Evolutionary conservation across 768 basidiomycete genomes (phyloP).

Genomic region (Boletus vermiculosoides): DNA sequence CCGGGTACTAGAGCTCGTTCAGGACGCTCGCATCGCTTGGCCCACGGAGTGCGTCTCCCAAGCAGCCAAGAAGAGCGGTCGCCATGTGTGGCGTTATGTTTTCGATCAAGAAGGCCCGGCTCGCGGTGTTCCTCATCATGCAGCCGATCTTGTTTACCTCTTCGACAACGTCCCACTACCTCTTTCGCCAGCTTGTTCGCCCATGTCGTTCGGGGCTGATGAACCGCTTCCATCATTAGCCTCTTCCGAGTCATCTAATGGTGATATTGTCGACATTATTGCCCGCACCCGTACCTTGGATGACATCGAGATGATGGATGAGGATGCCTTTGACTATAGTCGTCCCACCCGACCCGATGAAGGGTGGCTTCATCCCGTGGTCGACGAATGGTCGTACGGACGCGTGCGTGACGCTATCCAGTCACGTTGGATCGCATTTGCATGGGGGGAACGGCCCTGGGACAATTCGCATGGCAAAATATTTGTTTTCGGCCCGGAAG

Average conservation of each 20-base stretch:
- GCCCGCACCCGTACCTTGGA: constrained; percentile 20
- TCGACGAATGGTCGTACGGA: constrained; percentile 64
- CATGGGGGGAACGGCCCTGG: constrained; percentile 74
- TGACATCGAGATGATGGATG: constrained; percentile 30
- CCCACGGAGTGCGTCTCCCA: constrained; percentile 65
- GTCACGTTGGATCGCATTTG: constrained; percentile 72
- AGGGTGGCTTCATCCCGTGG: constrained; percentile 55
- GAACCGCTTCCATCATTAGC: constrained; percentile 30
- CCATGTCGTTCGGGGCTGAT: constrained; percentile 36
- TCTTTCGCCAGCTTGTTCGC: constrained; percentile 33
- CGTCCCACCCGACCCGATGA: constrained; percentile 22
- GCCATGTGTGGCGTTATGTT: constrained; percentile 74
- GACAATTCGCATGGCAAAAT: constrained; percentile 53
- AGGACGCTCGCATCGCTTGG: constrained; percentile 75
- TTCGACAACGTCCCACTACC: constrained; percentile 73
- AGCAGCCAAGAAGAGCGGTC: constrained; percentile 49
- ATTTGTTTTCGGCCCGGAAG: constrained; percentile 80
- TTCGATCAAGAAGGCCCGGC: constrained; percentile 80
- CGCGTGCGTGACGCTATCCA: constrained; percentile 72
- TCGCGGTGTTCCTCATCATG: constrained; percentile 64
- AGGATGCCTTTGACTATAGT: constrained; percentile 18
- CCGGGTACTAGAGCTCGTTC: constrained; percentile 68
- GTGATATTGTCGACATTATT: constrained; percentile 18
- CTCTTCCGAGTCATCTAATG: constrained; percentile 29
- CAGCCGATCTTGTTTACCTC: constrained; percentile 71